phyloP scores from a whole-genome alignment of 2,329 filamentous ascomycete genomes.

The Penicillium sumatraense region DNA sequence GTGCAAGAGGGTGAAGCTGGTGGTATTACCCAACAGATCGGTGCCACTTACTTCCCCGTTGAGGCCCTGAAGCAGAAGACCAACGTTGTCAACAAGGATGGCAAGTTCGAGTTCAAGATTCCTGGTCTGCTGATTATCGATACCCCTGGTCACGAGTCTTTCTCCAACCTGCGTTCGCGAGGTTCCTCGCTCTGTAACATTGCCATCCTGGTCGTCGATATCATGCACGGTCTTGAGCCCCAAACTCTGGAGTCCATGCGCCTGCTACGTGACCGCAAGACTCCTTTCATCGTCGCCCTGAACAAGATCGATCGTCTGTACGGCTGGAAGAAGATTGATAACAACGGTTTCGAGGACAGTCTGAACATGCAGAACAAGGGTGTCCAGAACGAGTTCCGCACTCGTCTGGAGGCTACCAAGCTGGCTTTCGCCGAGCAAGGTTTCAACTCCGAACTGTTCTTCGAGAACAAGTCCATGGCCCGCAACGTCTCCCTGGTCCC shows the following conservation, averaged over 20 bases:
- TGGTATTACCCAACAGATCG: slow-evolving; percentile 99
- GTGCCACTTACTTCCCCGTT: slow-evolving; percentile 97
- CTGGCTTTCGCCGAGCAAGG: slow-evolving; percentile 93
- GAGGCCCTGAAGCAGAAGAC: slow-evolving; percentile 94
- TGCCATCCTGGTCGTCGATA: slow-evolving; percentile 97
- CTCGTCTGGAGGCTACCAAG: slow-evolving; percentile 88
- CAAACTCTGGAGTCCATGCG: slow-evolving; percentile 98
- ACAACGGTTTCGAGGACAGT: slow-evolving; percentile 97
- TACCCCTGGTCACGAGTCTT: slow-evolving; percentile 99
- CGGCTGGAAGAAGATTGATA: slow-evolving; percentile 97
- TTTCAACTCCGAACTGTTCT: slow-evolving; percentile 97
- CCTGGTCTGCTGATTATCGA: slow-evolving; percentile 96
- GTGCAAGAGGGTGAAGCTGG: slow-evolving; percentile 98
- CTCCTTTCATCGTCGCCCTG: slow-evolving; percentile 95
- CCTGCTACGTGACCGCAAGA: slow-evolving; percentile 88
- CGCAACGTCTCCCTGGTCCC: slow-evolving; percentile 94
- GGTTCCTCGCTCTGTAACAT: slow-evolving; percentile 99
- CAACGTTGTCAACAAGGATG: slow-evolving; percentile 87
- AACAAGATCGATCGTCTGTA: slow-evolving; percentile 99
- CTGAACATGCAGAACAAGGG: slow-evolving; percentile 87
- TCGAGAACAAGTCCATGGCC: slow-evolving; percentile 97
- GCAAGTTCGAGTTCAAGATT: slow-evolving; percentile 93
- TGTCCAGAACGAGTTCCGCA: slow-evolving; percentile 92
- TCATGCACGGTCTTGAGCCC: slow-evolving; percentile 98
- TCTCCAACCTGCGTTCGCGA: slow-evolving; percentile 95